Evolutionary conservation across 2,329 filamentous ascomycete species (phyloP).

Genomic region (Samsoniella hepiali): DNA sequence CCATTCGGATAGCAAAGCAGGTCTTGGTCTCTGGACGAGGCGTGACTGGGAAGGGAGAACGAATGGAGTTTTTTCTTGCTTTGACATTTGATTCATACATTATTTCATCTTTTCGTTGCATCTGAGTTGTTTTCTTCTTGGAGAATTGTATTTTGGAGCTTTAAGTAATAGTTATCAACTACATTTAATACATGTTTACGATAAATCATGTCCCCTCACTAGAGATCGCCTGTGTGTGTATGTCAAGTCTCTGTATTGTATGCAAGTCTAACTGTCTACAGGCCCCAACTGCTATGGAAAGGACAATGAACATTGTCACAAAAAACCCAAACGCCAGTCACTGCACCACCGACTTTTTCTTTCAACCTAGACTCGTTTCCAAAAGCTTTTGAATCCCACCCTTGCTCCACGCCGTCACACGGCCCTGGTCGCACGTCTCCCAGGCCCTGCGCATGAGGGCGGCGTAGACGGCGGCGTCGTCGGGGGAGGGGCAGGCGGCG

Average conservation of each 20-base stretch:
- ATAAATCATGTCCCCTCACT: neutral
- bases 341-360: neutral
- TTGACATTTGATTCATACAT: neutral
- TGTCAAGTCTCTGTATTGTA: neutral
- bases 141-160: neutral
- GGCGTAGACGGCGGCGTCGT: conserved; percentile 49
- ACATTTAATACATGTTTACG: neutral
- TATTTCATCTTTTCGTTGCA: neutral
- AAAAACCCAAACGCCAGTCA: conserved; percentile 1
- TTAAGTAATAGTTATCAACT: neutral
- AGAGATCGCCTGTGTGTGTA: neutral
- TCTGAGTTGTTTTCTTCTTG: neutral
- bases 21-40: neutral
- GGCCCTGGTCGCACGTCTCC: conserved; percentile 64
- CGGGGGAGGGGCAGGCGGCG: conserved; percentile 38
- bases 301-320: neutral
- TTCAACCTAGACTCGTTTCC: conserved; percentile 14
- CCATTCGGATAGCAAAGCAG: neutral
- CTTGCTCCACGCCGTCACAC: conserved; percentile 64
- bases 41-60: neutral
- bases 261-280: neutral
- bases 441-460: conserved; percentile 57
- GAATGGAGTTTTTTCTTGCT: conserved; percentile 4
- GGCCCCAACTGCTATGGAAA: neutral
- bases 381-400: conserved; percentile 38